These are phyloP conservation scores for Angomonas desouzai DNA, from an alignment of 208 protist species.

Conservation along the genomic window DNA sequence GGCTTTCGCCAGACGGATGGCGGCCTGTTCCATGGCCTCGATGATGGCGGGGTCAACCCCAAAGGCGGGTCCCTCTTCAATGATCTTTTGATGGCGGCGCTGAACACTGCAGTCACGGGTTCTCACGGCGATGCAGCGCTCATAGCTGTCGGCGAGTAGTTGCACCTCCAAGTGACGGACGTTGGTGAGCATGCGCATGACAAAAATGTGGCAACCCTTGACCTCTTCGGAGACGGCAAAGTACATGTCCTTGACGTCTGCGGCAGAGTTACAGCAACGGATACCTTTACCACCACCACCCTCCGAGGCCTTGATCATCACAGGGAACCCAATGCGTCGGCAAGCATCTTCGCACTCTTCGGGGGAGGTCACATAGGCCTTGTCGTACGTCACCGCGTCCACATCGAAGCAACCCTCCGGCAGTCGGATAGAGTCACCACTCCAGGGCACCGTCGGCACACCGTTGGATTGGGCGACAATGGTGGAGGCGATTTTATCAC, in stretches of 20 bases:
- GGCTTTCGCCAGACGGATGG: slow-evolving; percentile 89
- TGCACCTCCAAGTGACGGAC: slow-evolving; percentile 96
- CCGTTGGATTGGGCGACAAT: slow-evolving; percentile 96
- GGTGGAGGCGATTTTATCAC: slow-evolving; percentile 98
- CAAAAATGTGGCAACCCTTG: slow-evolving; percentile 96
- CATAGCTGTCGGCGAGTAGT: slow-evolving; percentile 93
- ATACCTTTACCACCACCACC: slow-evolving; percentile 98
- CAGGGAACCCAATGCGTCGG: slow-evolving; percentile 92
- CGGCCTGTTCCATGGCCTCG: slow-evolving; percentile 90
- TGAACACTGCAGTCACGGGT: slow-evolving; percentile 98
- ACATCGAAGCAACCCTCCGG: slow-evolving; percentile 61
- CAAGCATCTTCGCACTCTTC: slow-evolving; percentile 90
- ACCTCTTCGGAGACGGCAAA: slow-evolving; percentile 93
- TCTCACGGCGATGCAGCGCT: slow-evolving; percentile 91
- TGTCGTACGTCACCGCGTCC: slow-evolving; percentile 74
- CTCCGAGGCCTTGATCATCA: slow-evolving; percentile 99
- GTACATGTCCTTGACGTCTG: slow-evolving; percentile 85
- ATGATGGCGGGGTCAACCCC: slow-evolving; percentile 77
- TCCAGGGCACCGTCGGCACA: slow-evolving; percentile 95
- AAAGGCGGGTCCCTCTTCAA: slow-evolving; percentile 96
- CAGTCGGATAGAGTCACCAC: slow-evolving; percentile 60
- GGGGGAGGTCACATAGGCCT: slow-evolving; percentile 88
- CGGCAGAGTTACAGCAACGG: slow-evolving; percentile 76
- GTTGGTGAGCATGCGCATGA: slow-evolving; percentile 94
- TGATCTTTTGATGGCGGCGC: slow-evolving; percentile 97